Conservation (phyloP, 768 basidiomycete genomes). For the Russula foetens region DNA sequence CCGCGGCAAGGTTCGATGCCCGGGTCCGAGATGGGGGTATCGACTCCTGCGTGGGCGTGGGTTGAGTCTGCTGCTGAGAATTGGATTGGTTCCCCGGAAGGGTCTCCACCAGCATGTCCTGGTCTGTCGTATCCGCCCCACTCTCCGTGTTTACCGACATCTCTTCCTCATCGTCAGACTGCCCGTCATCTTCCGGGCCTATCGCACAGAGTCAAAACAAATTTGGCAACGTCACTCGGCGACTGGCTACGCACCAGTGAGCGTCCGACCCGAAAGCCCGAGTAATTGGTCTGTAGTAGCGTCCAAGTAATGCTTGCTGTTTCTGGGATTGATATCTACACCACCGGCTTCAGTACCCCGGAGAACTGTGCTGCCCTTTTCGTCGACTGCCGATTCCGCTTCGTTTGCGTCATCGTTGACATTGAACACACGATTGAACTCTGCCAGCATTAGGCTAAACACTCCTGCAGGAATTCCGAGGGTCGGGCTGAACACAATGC, state of each 20-base stretch:
- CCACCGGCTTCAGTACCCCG: constrained; percentile 14
- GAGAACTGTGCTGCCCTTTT: constrained; percentile 6
- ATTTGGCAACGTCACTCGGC: neutral
- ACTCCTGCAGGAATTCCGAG: constrained; percentile 97
- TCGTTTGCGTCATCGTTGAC: constrained; percentile 41
- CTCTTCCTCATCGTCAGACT: constrained; percentile 64
- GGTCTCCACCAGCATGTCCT: constrained; percentile 32
- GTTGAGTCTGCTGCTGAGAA: constrained; percentile 25
- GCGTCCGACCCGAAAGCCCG: constrained; percentile 61
- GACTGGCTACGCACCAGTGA: constrained; percentile 48
- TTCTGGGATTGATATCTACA: constrained; percentile 52
- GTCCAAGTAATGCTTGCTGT: constrained; percentile 78
- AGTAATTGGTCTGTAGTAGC: constrained; percentile 78
- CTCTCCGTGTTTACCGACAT: constrained; percentile 64
- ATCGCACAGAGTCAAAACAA: constrained; percentile 28
- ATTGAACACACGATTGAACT: constrained; percentile 91
- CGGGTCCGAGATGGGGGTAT: constrained; percentile 5
- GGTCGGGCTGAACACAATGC: constrained; percentile 97
- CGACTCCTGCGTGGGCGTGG: constrained; percentile 34
- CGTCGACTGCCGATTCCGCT: constrained; percentile 3
- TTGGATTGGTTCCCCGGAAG: constrained; percentile 19
- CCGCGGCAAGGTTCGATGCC: constrained; percentile 15
- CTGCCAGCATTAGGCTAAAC: constrained; percentile 88
- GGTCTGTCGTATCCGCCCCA: constrained; percentile 62
- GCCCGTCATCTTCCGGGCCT: constrained; percentile 44